Evolutionary conservation across 2,329 filamentous ascomycete genomes (phyloP), one percentile per base, ranked within the genome.

Genomic region (Penicillium sp.): DNA sequence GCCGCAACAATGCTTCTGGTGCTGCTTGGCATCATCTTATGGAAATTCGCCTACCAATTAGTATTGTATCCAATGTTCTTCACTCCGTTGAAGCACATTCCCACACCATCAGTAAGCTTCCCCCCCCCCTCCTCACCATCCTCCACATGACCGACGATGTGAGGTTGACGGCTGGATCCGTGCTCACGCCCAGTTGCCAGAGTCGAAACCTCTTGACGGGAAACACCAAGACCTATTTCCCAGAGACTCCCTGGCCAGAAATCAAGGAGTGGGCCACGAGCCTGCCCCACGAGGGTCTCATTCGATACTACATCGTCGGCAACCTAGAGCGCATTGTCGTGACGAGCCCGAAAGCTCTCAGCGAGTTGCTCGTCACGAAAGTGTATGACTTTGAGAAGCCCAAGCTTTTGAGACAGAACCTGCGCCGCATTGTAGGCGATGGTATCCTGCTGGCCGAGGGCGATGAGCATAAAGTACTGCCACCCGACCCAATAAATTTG

Each of bases 371-470:
- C 4, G 80, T 82, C 26, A 81, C 79, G 13, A 84, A 82, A 51
- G 82, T 76, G 54, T 89, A 90, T 63, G 80, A 85, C 36, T 90
- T 87, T 55, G 61, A 75, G 39, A 89, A 88, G 62, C 84, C 85
- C 0, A 45, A 58, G 1, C 61, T 74, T 25, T 57, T 87, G 28
- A 72, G 62, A 12, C 42, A 52, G 11, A 61, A 60, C 6, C 53
- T 76, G 27, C 58, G 57, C 4, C 66, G 63, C 24, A 46, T 74
- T 5, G 56, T 72, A 1, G 74, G 74, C 1, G 57, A 70, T 43
- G 73, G 73, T 0, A 32, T 76, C 9, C 70, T 96, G 34, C 73
- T 96, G 9, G 86, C 88, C 2, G 90, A 96, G 68, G 90, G 90
- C n/a, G 87, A 94, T 9, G 87, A 90, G 60, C 91, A 96, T 67